Evolutionary conservation across 1,284 basidiomycete genomes (phyloP).

Genomic region (Pascua guehoae): DNA sequence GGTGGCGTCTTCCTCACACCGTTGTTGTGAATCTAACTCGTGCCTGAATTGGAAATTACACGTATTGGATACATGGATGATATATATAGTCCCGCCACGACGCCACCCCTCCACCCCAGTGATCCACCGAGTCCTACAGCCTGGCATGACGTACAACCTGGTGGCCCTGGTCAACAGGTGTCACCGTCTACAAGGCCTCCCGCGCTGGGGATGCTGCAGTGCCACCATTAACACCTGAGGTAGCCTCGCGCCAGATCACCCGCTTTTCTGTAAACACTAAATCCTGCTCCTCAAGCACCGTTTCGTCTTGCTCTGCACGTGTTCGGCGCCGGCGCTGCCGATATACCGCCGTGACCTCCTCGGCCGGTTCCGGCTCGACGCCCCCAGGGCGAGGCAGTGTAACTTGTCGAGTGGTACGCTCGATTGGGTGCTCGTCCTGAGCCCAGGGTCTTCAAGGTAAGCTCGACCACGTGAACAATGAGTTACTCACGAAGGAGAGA

Average conservation of each 20-base stretch:
- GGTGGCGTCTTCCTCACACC: too few species aligned
- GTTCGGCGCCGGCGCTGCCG: constrained; percentile 9
- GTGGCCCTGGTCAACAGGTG: too few species aligned
- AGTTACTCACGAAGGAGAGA: constrained; percentile 11
- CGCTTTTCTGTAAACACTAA: constrained; percentile 15
- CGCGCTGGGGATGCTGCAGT: neutral
- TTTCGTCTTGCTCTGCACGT: constrained; percentile 5
- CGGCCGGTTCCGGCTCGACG: constrained; percentile 4
- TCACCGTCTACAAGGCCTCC: too few species aligned
- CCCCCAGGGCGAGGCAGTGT: constrained; percentile 2
- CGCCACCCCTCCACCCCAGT: too few species aligned
- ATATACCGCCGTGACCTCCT: constrained; percentile 4
- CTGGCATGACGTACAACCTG: too few species aligned
- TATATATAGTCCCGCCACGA: too few species aligned
- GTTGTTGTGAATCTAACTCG: too few species aligned
- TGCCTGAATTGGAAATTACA: too few species aligned
- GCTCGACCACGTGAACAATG: neutral
- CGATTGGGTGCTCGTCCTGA: constrained; percentile 11
- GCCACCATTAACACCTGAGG: neutral
- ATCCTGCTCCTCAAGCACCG: constrained; percentile 15
- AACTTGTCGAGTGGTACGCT: neutral
- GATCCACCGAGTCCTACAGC: too few species aligned
- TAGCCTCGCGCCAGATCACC: neutral
- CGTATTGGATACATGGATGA: too few species aligned
- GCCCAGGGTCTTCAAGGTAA: constrained; percentile 10